These are phyloP conservation scores for Eucalyptus polybractea DNA, from an alignment of 345 rosid species.

Conservation along the genomic window DNA sequence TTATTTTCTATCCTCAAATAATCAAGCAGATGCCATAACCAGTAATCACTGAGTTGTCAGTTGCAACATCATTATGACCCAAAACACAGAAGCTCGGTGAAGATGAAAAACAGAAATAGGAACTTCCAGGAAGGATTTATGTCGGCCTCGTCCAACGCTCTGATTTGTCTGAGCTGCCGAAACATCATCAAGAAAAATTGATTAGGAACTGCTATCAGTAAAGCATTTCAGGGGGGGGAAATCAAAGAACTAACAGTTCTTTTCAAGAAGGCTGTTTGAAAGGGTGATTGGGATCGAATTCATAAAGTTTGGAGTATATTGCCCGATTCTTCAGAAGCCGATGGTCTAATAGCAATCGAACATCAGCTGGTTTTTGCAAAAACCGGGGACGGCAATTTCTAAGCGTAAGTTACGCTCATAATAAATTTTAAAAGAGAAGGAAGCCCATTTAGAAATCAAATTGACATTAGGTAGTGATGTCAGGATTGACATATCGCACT, in stretches of 20 bases:
- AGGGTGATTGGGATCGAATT: not conserved
- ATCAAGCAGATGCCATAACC: not conserved
- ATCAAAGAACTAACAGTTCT: conserved; percentile 8
- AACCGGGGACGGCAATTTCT: not conserved
- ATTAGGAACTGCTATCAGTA: conserved; percentile 49
- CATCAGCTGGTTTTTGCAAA: not conserved
- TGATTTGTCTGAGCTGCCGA: conserved; percentile 49
- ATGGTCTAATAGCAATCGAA: not conserved
- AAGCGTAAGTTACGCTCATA: not conserved
- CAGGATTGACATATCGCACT: not conserved
- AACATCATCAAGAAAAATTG: conserved; percentile 52
- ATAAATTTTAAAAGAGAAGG: not conserved
- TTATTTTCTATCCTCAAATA: not conserved
- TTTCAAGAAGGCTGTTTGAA: not conserved
- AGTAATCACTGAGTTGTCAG: not conserved
- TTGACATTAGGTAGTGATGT: not conserved
- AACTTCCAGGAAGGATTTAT: conserved; percentile 51
- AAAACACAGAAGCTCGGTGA: conserved; percentile 32
- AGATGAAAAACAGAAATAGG: conserved; percentile 53
- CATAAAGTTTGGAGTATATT: not conserved
- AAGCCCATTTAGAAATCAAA: not conserved
- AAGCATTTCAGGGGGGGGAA: conserved; percentile 53
- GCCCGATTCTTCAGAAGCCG: not conserved
- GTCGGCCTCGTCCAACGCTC: conserved; percentile 26
- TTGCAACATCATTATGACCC: conserved; percentile 20